These are phyloP conservation scores for Exophiala oligosperma DNA, from an alignment of 2,329 filamentous ascomycete species.

Conservation along the genomic window DNA sequence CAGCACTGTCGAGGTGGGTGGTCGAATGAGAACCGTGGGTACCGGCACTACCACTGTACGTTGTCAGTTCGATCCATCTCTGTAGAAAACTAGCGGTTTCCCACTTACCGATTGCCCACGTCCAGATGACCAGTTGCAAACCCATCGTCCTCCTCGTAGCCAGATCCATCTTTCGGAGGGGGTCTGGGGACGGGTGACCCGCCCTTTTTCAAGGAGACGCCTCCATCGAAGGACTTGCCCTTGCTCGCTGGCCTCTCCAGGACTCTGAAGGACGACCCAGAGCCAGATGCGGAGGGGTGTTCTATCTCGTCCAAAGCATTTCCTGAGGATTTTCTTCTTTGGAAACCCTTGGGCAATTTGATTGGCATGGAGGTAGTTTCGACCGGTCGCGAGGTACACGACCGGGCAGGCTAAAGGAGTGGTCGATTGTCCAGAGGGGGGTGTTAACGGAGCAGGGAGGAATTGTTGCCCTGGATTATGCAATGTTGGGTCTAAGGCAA, in stretches of 20 bases:
- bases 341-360: conserved; percentile 55
- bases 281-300: conserved; percentile 30
- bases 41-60: conserved; percentile 47
- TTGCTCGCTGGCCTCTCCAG: conserved; percentile 50
- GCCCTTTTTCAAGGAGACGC: conserved; percentile 34
- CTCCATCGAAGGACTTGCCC: conserved; percentile 46
- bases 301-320: conserved; percentile 53
- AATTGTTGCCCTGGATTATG: conserved; percentile 1
- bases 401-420: conserved; percentile 7
- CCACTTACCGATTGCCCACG: conserved; percentile 39
- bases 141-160: conserved; percentile 36
- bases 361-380: conserved; percentile 50
- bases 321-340: conserved; percentile 55
- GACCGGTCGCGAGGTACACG: conserved; percentile 10
- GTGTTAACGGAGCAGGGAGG: conserved; percentile 7
- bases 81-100: not conserved
- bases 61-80: conserved; percentile 4
- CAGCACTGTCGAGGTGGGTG: conserved; percentile 46
- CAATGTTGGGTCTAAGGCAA: conserved; percentile 13
- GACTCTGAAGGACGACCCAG: conserved; percentile 52
- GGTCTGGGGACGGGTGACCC: conserved; percentile 32
- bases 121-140: conserved; percentile 39
- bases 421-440: not conserved
- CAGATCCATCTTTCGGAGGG: conserved; percentile 36
- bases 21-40: conserved; percentile 50